phyloP scores from a whole-genome alignment of 257 asterid species.

The Penstemon davidsonii region DNA sequence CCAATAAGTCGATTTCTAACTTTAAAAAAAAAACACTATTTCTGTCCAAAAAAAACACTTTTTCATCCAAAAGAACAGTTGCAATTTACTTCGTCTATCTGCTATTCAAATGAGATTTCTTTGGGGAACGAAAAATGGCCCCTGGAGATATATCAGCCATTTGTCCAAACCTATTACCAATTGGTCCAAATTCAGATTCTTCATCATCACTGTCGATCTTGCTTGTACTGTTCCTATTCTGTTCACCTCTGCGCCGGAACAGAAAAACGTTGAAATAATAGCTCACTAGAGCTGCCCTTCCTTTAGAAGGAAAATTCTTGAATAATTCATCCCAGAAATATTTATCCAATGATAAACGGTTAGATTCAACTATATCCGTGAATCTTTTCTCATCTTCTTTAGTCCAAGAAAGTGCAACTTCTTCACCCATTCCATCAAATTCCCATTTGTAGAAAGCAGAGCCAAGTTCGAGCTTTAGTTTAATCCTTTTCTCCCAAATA shows the following conservation, averaged over 20 bases:
- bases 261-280: slow-evolving; percentile 69
- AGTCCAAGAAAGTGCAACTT: slow-evolving; percentile 52
- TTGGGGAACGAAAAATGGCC: slow-evolving; percentile 72
- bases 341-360: slow-evolving; percentile 40
- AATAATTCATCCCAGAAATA: slow-evolving; percentile 58
- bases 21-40: slow-evolving; percentile 15
- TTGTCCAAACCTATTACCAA: slow-evolving; percentile 53
- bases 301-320: slow-evolving; percentile 39
- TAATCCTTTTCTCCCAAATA: slow-evolving; percentile 43
- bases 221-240: slow-evolving; percentile 54
- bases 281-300: slow-evolving; percentile 58
- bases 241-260: slow-evolving; percentile 55
- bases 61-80: slow-evolving; percentile 24
- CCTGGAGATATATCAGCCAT: slow-evolving; percentile 42
- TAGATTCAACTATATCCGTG: slow-evolving; percentile 40
- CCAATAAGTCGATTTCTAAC: slow-evolving; percentile 7
- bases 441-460: slow-evolving; percentile 55
- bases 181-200: slow-evolving; percentile 52
- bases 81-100: slow-evolving; percentile 46
- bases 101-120: slow-evolving; percentile 41
- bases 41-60: slow-evolving; percentile 19
- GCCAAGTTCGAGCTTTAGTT: slow-evolving; percentile 55
- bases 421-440: slow-evolving; percentile 56
- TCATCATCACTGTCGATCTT: slow-evolving; percentile 79
- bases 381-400: slow-evolving; percentile 50